Evolutionary conservation across 2,329 filamentous ascomycete species (phyloP).

Genomic region (Dichotomopilus funicola): DNA sequence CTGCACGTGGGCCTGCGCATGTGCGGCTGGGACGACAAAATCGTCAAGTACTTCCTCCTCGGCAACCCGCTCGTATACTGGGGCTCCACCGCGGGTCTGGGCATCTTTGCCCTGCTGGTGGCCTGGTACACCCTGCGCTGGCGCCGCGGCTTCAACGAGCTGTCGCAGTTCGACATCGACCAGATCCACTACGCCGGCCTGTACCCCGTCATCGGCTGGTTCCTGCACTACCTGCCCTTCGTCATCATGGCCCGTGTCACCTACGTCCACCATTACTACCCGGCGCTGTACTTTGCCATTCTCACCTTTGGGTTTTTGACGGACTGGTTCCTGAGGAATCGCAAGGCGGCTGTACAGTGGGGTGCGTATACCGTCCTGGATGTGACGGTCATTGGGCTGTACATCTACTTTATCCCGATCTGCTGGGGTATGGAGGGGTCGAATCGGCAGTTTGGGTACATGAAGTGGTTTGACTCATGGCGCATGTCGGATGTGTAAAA

Average conservation of each 20-base stretch:
- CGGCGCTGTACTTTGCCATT: constrained; percentile 95
- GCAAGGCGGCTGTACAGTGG: constrained; percentile 58
- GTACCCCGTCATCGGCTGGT: constrained; percentile 90
- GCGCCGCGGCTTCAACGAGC: constrained; percentile 88
- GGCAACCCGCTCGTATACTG: constrained; percentile 96
- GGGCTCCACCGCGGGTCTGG: constrained; percentile 78
- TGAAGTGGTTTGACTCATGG: constrained; percentile 92
- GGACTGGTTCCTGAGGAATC: constrained; percentile 71
- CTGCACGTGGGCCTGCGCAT: constrained; percentile 93
- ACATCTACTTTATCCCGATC: constrained; percentile 85
- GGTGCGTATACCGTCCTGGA: constrained; percentile 71
- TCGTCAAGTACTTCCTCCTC: constrained; percentile 96
- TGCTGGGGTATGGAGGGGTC: constrained; percentile 92
- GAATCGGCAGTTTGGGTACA: constrained; percentile 77
- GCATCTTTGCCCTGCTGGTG: constrained; percentile 63
- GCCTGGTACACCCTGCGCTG: constrained; percentile 85
- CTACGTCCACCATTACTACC: constrained; percentile 99
- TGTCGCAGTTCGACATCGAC: constrained; percentile 74
- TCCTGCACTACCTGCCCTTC: constrained; percentile 93
- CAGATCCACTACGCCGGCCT: constrained; percentile 90
- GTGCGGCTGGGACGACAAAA: constrained; percentile 95
- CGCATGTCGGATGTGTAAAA: constrained; percentile 58
- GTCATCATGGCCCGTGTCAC: constrained; percentile 97
- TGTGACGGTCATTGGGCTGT: constrained; percentile 67
- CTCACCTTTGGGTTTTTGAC: constrained; percentile 79